Evolutionary conservation across 192 early-diverging fungal species (phyloP).

Genomic region (Glomus cerebriforme): DNA sequence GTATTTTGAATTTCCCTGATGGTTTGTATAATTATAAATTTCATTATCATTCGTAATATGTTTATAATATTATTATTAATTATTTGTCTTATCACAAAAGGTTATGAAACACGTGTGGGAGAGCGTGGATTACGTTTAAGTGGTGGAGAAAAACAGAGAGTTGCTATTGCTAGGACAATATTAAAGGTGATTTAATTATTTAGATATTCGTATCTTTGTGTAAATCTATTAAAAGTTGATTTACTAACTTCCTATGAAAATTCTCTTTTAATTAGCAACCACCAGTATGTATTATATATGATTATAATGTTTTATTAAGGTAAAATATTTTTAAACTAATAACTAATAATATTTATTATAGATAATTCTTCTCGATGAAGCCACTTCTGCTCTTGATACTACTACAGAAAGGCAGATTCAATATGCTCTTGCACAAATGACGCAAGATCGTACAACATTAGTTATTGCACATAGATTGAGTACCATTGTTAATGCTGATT

Average conservation of each 20-base stretch:
- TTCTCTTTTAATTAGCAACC: constrained; percentile 1
- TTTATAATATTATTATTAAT: constrained; percentile 7
- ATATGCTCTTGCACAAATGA: constrained; percentile 73
- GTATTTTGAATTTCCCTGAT: constrained; percentile 76
- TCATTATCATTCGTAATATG: not conserved
- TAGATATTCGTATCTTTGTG: not conserved
- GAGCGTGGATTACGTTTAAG: constrained; percentile 77
- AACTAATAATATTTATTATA: constrained; percentile 3
- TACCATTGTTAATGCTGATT: constrained; percentile 83
- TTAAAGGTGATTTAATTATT: constrained; percentile 60
- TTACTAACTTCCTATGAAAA: not conserved
- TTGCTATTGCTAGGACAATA: constrained; percentile 84
- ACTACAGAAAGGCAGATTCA: constrained; percentile 79
- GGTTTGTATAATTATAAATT: constrained; percentile 42
- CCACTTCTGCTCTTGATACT: constrained; percentile 78
- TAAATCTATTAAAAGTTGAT: not conserved
- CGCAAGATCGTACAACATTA: constrained; percentile 81
- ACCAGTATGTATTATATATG: not conserved
- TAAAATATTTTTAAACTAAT: not conserved
- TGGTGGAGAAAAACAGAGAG: constrained; percentile 91
- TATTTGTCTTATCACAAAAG: constrained; percentile 14
- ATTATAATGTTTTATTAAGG: not conserved
- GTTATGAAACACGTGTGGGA: constrained; percentile 64
- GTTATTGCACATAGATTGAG: constrained; percentile 84
- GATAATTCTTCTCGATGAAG: constrained; percentile 83